Base-by-base conservation (phyloP, 1,284 basidiomycete genomes). In the Cystobasidium pallidum region DNA sequence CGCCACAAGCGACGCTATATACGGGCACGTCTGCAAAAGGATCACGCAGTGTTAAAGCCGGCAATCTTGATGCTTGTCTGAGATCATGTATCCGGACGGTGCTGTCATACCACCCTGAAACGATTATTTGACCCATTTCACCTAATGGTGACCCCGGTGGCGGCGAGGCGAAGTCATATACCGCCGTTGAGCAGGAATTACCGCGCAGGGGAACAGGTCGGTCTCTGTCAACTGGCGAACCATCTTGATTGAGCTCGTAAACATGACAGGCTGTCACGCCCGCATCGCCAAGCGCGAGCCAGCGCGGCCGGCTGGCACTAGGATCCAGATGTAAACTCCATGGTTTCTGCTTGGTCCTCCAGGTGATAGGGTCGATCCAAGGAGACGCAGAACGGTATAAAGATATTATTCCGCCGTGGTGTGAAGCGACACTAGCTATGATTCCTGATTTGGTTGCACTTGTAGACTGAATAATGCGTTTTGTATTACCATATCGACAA, bases 21-120 rank as follows among this genome's bases (percentile, higher is more conserved):
- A 71, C 34, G 19, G 68, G 32, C 24, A 39, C 68, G 59, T 71
- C 68, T 7, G 59, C 59, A 39, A 63, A 63, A 17, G 49, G 68
- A 49, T 71, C 68, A n/a, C n/a, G 28, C 2, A 71, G 49, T 24
- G 30, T 36, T 2, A 71, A 21, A 17, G 57, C 36, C 3, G 68
- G 68, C 41, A 52, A 15, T n/a, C 51, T 32, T 6, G 32, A 47
- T 13, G 47, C 15, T 36, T 34, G 32, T 30, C 68, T 59, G 4
- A 71, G 41, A 24, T 71, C 68, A 49, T 71, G 61, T 43, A 71
- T 47, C 11, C 68, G 45, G 11, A 71, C 68, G 2, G 49, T 54
- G 30, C 68, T 59, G 51, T 71, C 68, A 39, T 63, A 71, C 59
- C 49, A 64, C 11, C 59, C 68, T 36, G 68, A 71, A n/a, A 71